Evolutionary conservation across 176 grass and related monocot genomes (phyloP).

Genomic region (Lolium rigidum): DNA sequence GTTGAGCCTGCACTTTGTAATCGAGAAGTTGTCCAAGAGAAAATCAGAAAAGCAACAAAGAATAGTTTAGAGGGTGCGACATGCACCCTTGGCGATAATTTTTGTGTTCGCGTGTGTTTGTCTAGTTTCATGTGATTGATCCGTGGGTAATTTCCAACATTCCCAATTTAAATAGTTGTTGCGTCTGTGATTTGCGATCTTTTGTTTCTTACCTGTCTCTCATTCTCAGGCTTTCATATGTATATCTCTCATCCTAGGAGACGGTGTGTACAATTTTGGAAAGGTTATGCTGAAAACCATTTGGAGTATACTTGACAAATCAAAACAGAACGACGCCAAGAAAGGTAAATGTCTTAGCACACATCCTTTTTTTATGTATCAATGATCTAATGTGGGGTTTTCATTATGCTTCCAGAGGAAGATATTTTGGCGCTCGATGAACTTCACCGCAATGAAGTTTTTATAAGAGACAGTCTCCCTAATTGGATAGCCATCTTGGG

Average conservation of each 20-base stretch:
- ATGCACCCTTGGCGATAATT: too few relatives aligned
- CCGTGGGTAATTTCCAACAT: too few relatives aligned
- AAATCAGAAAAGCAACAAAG: too few relatives aligned
- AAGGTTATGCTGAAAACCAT: slow-evolving; percentile 66
- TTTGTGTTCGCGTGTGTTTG: too few relatives aligned
- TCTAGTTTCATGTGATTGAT: too few relatives aligned
- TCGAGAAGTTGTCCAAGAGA: too few relatives aligned
- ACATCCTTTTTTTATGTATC: neutral
- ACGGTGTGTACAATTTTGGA: slow-evolving; percentile 90
- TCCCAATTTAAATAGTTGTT: neutral
- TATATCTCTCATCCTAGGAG: slow-evolving; percentile 88
- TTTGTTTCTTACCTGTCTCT: slow-evolving; percentile 21
- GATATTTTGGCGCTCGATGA: slow-evolving; percentile 47
- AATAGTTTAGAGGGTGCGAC: too few relatives aligned
- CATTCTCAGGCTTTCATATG: slow-evolving; percentile 84
- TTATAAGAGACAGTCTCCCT: slow-evolving; percentile 69
- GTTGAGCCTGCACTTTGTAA: too few relatives aligned
- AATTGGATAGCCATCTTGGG: slow-evolving; percentile 69
- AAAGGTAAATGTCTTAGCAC: slow-evolving; percentile 63
- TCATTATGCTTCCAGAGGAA: slow-evolving; percentile 63
- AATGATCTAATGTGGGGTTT: slow-evolving; percentile 17
- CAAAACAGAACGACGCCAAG: slow-evolving; percentile 60
- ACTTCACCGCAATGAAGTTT: slow-evolving; percentile 74
- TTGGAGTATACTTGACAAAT: slow-evolving; percentile 54
- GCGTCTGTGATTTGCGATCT: neutral